Base-by-base conservation (phyloP, 768 basidiomycete genomes). In the Boletellus ananiceps region DNA sequence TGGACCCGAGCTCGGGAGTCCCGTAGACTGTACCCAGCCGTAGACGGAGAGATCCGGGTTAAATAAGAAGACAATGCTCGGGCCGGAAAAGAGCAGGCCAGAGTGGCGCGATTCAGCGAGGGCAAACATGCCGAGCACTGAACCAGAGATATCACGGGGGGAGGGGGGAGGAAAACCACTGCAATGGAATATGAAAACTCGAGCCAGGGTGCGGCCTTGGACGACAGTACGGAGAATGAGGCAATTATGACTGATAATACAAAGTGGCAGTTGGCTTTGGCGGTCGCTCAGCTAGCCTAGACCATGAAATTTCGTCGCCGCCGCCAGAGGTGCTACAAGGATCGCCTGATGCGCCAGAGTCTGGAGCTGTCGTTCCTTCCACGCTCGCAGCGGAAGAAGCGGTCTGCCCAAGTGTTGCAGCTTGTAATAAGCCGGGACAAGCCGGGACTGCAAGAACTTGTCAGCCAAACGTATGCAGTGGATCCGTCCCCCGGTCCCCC, bases 171-270 rank as follows among this genome's bases (percentile, higher is more conserved):
- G 23, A 25, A 25, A 58, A 49, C 55, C 61, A 52, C 49, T 40
- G 54, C 46, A 50, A 57, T 34, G 49, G 63, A 50, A 50, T 44
- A 54, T 44, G 59, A 56, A 61, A 59, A 42, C 40, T 41, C 49
- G 44, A 52, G 52, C 47, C 56, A 54, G 43, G 6, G 46, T 46
- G 50, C 45, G 54, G 59, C 57, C 49, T 53, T 57, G 61, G 43
- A 54, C 45, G 55, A 56, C 62, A 57, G 45, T 45, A 49, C 23
- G 4, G 18, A 49, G 46, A 54, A 47, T 46, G 46, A 62, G 60
- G 54, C 50, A 52, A 47, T 67, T 65, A 66, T 66, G 66, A 68
- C 63, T 66, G 68, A 68, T 68, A 58, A 65, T 65, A 65, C 63
- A 65, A 64, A 53, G 51, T 35, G 41, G 49, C 41, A 46, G 41